Conservation (phyloP, 1,284 basidiomycete species). For the Sanghuangporus weigelae region DNA sequence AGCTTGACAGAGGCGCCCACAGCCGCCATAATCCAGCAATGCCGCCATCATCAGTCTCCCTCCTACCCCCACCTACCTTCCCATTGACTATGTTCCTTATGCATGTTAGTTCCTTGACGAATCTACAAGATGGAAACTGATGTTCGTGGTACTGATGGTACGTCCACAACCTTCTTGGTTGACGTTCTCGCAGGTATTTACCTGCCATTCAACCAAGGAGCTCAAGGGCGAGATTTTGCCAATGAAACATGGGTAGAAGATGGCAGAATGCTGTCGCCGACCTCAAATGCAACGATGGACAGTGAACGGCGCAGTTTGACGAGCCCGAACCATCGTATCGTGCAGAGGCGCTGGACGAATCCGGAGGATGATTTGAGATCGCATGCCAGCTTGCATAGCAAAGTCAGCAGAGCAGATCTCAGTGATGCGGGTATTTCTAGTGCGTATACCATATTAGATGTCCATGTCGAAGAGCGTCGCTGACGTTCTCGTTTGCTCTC, state of each 20-base stretch:
- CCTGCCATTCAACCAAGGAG: too few species aligned
- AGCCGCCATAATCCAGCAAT: neutral
- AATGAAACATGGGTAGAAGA: neutral
- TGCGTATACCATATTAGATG: neutral
- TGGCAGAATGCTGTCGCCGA: neutral
- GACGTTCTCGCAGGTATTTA: neutral
- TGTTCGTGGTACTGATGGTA: neutral
- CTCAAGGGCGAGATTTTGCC: neutral
- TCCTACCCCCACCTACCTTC: neutral
- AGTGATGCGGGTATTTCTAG: neutral
- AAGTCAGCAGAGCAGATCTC: neutral
- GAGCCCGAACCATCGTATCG: neutral
- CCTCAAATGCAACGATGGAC: neutral
- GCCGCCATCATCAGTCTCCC: neutral
- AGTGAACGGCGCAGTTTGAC: conserved; percentile 6
- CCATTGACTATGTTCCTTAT: neutral
- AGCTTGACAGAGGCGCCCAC: neutral
- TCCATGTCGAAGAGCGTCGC: neutral
- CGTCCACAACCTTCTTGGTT: neutral
- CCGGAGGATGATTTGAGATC: neutral
- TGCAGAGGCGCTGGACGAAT: neutral
- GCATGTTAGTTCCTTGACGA: neutral
- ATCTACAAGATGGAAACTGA: neutral
- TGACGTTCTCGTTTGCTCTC: neutral
- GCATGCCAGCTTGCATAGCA: neutral